Evolutionary conservation across 73 alveolate species (phyloP).

Genomic region (Halteria grandinella): DNA sequence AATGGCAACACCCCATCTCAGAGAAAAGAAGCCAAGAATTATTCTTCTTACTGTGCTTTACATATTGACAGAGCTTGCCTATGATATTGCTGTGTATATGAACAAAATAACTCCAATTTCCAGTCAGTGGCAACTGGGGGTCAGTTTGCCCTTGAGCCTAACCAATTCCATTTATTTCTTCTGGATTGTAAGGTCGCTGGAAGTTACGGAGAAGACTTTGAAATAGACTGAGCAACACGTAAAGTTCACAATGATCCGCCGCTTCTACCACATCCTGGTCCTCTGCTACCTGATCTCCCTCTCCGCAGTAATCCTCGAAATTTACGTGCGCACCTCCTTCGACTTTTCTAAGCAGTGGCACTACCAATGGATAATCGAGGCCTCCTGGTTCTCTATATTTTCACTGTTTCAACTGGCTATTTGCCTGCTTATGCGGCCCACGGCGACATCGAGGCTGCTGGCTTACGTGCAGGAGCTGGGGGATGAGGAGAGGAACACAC

Average conservation of each 20-base stretch:
- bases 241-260: neutral
- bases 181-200: conserved; percentile 8
- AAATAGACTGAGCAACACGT: neutral
- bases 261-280: neutral
- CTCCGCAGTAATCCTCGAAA: neutral
- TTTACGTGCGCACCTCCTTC: neutral
- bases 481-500: neutral
- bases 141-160: conserved; percentile 17
- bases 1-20: neutral
- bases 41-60: neutral
- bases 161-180: conserved; percentile 31
- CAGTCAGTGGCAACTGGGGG: neutral
- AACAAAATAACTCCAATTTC: neutral
- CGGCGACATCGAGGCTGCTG: neutral
- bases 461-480: conserved; percentile 4
- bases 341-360: conserved; percentile 11
- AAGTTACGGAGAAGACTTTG: neutral
- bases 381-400: conserved; percentile 24
- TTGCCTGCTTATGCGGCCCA: conserved; percentile 25
- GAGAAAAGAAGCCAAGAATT: neutral
- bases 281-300: neutral
- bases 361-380: conserved; percentile 21
- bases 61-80: neutral
- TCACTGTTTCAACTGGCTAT: neutral
- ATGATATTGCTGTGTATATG: neutral